Percentiles rank a stretch among this genome's conserved stretches.
phyloP scores from a whole-genome alignment of 306 rosid genomes.

The Morella rubra region DNA sequence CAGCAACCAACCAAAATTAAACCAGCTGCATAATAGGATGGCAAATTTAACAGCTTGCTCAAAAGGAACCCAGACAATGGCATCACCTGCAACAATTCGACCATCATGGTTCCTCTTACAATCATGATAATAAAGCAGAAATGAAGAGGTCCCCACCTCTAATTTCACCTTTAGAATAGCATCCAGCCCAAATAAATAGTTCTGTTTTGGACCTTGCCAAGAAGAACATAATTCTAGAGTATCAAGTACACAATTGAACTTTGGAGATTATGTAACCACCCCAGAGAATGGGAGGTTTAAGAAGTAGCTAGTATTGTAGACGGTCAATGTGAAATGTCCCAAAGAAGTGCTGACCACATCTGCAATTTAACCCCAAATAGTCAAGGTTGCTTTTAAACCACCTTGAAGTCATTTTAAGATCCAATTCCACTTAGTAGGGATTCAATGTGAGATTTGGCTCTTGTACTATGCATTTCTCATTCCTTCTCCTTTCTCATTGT shows the following conservation, averaged over 20 bases:
- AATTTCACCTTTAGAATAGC: not conserved
- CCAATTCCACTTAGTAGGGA: too few relatives aligned
- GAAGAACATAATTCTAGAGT: not conserved
- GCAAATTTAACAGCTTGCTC: slow-evolving; percentile 75
- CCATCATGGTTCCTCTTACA: not conserved
- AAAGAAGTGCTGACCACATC: too few relatives aligned
- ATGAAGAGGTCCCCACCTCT: not conserved
- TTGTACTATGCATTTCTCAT: too few relatives aligned
- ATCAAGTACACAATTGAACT: not conserved
- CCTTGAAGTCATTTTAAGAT: too few relatives aligned
- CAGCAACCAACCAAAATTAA: slow-evolving; percentile 77
- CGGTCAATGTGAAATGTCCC: not conserved
- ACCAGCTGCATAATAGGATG: slow-evolving; percentile 88
- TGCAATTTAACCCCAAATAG: too few relatives aligned
- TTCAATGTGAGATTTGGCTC: too few relatives aligned
- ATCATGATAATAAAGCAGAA: not conserved
- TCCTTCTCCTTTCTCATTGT: too few relatives aligned
- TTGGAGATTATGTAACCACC: not conserved
- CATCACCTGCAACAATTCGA: slow-evolving; percentile 68
- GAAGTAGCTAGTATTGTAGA: not conserved
- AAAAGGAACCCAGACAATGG: slow-evolving; percentile 68
- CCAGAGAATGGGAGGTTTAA: not conserved
- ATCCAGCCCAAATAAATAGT: not conserved
- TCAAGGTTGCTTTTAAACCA: too few relatives aligned
- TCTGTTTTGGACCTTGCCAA: not conserved